Evolutionary conservation across 371 early-diverging fungal species (phyloP).

Genomic region (Dichotomocladium elegans): DNA sequence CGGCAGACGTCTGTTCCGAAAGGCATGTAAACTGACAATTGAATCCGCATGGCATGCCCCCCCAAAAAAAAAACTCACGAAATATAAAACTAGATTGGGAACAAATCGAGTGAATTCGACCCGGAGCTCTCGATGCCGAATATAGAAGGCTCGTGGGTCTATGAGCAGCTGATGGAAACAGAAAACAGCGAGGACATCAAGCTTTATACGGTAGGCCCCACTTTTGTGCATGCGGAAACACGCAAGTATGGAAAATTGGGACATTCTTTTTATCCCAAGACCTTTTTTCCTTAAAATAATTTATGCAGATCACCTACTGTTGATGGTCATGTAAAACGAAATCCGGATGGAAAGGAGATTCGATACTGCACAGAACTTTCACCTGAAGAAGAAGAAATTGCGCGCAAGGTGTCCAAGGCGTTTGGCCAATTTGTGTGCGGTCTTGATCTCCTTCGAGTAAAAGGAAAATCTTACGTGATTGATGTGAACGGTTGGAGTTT

Average conservation of each 20-base stretch:
- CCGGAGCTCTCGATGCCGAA: constrained; percentile 66
- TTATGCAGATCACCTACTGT: constrained; percentile 89
- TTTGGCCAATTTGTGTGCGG: constrained; percentile 97
- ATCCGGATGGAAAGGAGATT: constrained; percentile 97
- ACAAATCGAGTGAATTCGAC: constrained; percentile 93
- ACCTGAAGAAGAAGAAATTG: constrained; percentile 81
- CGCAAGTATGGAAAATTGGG: constrained; percentile 70
- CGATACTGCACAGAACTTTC: constrained; percentile 85
- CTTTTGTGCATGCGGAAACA: constrained; percentile 95
- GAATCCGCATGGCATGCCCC: no score
- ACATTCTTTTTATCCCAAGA: not conserved
- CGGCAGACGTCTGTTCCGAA: constrained; percentile 91
- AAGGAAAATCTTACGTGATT: constrained; percentile 89
- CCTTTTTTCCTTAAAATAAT: not conserved
- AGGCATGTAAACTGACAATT: constrained; percentile 67
- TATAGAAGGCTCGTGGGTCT: constrained; percentile 85
- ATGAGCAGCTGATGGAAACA: constrained; percentile 93
- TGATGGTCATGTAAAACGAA: constrained; percentile 94
- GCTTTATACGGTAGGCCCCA: constrained; percentile 91
- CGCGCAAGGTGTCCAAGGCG: constrained; percentile 71
- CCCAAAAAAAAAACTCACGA: no score
- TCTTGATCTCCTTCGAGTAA: constrained; percentile 88
- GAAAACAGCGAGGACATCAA: constrained; percentile 97
- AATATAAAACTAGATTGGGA: constrained; percentile 65
- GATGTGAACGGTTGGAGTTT: constrained; percentile 99